Evolutionary conservation across 2,329 filamentous ascomycete genomes (phyloP).

Genomic region (Cladosporium oxysporum): DNA sequence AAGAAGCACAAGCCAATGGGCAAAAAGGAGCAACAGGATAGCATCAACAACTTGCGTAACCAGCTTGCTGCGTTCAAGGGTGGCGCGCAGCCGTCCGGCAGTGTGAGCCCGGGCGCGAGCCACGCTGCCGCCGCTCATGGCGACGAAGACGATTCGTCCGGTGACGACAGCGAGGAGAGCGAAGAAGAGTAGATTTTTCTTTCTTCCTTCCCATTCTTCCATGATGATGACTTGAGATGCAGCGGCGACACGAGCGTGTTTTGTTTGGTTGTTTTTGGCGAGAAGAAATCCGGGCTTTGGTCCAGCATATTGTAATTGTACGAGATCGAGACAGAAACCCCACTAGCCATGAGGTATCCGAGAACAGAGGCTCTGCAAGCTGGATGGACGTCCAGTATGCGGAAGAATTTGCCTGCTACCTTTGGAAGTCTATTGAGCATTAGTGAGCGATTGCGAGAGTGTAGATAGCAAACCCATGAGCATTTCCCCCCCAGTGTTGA

Average conservation of each 20-base stretch:
- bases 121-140: constrained; percentile 23
- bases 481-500: background rate
- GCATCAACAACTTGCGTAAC: constrained; percentile 64
- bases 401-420: background rate
- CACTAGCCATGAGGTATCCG: background rate
- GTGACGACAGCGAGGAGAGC: constrained; percentile 39
- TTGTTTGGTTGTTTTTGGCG: background rate
- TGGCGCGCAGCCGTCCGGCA: constrained; percentile 22
- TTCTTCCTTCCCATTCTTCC: background rate
- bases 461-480: constrained; percentile 5
- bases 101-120: constrained; percentile 27
- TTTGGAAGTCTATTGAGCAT: background rate
- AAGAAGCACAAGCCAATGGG: constrained; percentile 80
- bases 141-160: constrained; percentile 27
- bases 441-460: background rate
- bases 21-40: constrained; percentile 68
- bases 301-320: constrained; percentile 19
- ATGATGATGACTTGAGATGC: constrained; percentile 19
- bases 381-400: background rate
- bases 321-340: background rate
- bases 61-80: constrained; percentile 49
- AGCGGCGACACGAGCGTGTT: constrained; percentile 12
- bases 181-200: constrained; percentile 36
- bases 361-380: constrained; percentile 2
- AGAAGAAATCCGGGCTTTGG: background rate